Percentiles rank a stretch among this genome's conserved stretches.
These are phyloP conservation scores for Ascochyta clinopodiicola DNA, from an alignment of 2,329 filamentous ascomycete genomes.

Conservation along the genomic window DNA sequence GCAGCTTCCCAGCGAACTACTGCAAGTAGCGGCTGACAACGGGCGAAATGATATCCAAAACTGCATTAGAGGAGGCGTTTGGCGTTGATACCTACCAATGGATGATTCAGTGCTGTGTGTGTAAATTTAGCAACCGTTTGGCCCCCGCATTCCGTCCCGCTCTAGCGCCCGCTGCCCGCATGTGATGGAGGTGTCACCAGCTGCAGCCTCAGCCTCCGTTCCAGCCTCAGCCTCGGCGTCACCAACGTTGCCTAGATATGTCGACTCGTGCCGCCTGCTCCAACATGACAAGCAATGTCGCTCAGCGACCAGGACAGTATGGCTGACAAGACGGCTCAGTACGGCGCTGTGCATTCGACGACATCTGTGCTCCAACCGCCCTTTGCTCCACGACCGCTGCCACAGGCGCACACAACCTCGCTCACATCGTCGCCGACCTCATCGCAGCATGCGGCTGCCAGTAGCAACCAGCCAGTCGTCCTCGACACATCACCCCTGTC, in stretches of 20 bases:
- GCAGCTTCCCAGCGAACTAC: constrained; percentile 86
- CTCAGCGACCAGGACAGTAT: constrained; percentile 17
- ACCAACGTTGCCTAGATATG: not conserved
- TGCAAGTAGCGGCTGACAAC: constrained; percentile 55
- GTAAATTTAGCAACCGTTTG: not conserved
- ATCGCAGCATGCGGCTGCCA: constrained; percentile 9
- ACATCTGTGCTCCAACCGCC: constrained; percentile 25
- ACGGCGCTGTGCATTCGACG: constrained; percentile 3
- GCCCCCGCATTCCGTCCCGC: constrained; percentile 1
- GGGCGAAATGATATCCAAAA: constrained; percentile 28
- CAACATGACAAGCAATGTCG: not conserved
- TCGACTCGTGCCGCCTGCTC: not conserved
- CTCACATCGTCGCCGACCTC: constrained; percentile 19
- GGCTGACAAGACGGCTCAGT: constrained; percentile 21
- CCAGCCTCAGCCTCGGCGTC: constrained; percentile 1
- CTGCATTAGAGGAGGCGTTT: constrained; percentile 32
- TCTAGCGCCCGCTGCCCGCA: constrained; percentile 3
- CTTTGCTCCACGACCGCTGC: constrained; percentile 32
- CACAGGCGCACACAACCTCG: constrained; percentile 10
- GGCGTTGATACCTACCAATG: not conserved
- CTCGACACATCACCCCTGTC: constrained; percentile 30
- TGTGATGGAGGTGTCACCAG: not conserved
- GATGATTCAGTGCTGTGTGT: not conserved
- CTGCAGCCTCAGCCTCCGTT: constrained; percentile 6
- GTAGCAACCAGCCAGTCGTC: constrained; percentile 24